Percentiles rank a stretch among this genome's conserved stretches.
Evolutionary conservation across 108 stramenopile genomes (phyloP).

Genomic region (Nitzschia sp.): DNA sequence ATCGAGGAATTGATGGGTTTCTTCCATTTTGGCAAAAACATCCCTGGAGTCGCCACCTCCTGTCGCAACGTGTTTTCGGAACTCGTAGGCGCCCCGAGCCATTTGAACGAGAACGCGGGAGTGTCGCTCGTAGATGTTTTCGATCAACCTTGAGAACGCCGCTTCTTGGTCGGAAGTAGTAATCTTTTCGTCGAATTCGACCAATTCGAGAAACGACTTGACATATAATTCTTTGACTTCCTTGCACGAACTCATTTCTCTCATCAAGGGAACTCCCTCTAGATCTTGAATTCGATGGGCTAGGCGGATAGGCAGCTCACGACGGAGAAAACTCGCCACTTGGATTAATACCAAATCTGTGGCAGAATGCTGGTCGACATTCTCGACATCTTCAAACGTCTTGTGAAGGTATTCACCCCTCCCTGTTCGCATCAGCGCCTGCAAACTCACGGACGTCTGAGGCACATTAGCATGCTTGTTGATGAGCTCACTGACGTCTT

Average conservation of each 20-base stretch:
- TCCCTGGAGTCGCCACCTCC: conserved; percentile 16
- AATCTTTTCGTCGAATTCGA: conserved; percentile 69
- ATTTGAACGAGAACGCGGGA: conserved; percentile 93
- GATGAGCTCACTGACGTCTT: conserved; percentile 34
- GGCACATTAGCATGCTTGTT: conserved; percentile 37
- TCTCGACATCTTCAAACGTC: conserved; percentile 44
- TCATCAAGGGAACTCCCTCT: conserved; percentile 75
- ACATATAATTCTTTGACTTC: conserved; percentile 92
- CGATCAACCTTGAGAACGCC: conserved; percentile 80
- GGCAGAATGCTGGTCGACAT: conserved; percentile 37
- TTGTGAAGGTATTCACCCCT: conserved; percentile 80
- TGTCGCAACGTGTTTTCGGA: conserved; percentile 64
- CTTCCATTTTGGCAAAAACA: conserved; percentile 61
- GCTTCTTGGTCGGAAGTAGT: conserved; percentile 61
- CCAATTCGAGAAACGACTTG: conserved; percentile 84
- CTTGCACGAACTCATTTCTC: conserved; percentile 69
- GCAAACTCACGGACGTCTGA: conserved; percentile 72
- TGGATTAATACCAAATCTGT: conserved; percentile 60
- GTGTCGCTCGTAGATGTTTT: conserved; percentile 93
- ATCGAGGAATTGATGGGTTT: conserved; percentile 94
- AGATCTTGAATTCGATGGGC: conserved; percentile 95
- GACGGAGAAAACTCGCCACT: conserved; percentile 90
- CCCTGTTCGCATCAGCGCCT: conserved; percentile 84
- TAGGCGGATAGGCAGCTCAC: conserved; percentile 96
- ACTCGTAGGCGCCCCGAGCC: conserved; percentile 96